Percentiles rank a stretch among this genome's conserved stretches.
These are phyloP conservation scores for Paecilomyces sp. DNA, from an alignment of 2,329 filamentous ascomycete genomes.

Conservation along the genomic window DNA sequence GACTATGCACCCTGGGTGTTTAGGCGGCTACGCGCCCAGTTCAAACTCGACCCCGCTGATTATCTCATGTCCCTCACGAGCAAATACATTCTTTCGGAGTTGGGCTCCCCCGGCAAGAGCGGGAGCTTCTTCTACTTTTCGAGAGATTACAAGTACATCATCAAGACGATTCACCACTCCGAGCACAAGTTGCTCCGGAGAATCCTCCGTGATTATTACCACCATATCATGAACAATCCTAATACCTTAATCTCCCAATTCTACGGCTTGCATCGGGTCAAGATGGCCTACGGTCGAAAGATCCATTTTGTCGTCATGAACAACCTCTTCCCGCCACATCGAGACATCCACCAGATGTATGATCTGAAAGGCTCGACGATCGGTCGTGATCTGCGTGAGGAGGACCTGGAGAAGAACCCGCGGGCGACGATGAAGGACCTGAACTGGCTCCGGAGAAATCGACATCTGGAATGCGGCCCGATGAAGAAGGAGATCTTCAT, in stretches of 20 bases:
- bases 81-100: constrained; percentile 96
- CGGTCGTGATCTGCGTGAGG: constrained; percentile 83
- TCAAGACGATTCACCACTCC: constrained; percentile 96
- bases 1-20: constrained; percentile 99
- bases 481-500: constrained; percentile 83
- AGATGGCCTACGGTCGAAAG: constrained; percentile 96
- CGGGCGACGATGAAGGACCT: constrained; percentile 91
- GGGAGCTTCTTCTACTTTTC: constrained; percentile 99
- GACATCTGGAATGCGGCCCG: constrained; percentile 80
- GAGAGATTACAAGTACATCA: constrained; percentile 99
- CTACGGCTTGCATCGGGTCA: constrained; percentile 93
- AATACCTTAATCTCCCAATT: constrained; percentile 97
- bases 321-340: constrained; percentile 94
- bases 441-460: constrained; percentile 85
- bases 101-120: constrained; percentile 95
- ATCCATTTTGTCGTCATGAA: constrained; percentile 99
- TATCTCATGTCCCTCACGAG: constrained; percentile 97
- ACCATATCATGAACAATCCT: constrained; percentile 85
- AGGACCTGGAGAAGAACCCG: constrained; percentile 80
- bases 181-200: constrained; percentile 53
- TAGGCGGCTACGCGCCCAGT: constrained; percentile 77
- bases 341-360: constrained; percentile 95
- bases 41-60: constrained; percentile 90
- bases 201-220: constrained; percentile 77
- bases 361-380: constrained; percentile 95